Base-by-base conservation (phyloP, 805 yeast genomes). In the Saturnispora diversa region DNA sequence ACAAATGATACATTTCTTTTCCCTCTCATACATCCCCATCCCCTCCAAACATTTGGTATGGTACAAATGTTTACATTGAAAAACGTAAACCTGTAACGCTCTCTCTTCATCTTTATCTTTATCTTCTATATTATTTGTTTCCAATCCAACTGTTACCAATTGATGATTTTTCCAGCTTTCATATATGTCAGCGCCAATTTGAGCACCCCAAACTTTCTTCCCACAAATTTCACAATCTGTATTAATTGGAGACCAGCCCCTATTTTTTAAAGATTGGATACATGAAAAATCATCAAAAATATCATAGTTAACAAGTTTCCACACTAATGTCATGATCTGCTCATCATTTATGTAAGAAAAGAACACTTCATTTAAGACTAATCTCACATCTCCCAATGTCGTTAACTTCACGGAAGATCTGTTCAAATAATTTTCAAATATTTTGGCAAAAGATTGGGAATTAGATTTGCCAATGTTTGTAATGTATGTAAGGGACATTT, bases 211-310 rank as follows among this genome's bases (percentile, higher is more conserved):
- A 25, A 87, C 62, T 16, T 64, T 63, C 46, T 76, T 77, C 1
- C 85, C 88, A 58, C 97, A 88, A 0, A 80, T 73, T 26, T 81
- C 81, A 57, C 97, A 88, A 35, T 69, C 74, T 27, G 68, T 64
- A 21, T 64, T 63, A 21, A 60, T 62, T 1, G 68, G 49, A 0
- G 78, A 65, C 86, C 94, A 81, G 0, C 96, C 97, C 27, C 62
- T 57, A 1, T 65, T 48, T 17, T 71, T 63, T 25, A 66, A 63
- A 2, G 50, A 45, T 10, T 70, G 64, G 9, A 80, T 60, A 2
- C 51, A 47, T 10, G 64, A 53, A 54, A 79, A 59, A 44, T 71
- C 68, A 16, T 60, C 60, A 48, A 63, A 70, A 1, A 80, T 74
- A 22, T 77, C 80, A 17, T 63, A 67, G 46, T 80, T 77, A 5